Conservation (phyloP, 1,284 basidiomycete genomes). For the Pyrrhoderma noxium region DNA sequence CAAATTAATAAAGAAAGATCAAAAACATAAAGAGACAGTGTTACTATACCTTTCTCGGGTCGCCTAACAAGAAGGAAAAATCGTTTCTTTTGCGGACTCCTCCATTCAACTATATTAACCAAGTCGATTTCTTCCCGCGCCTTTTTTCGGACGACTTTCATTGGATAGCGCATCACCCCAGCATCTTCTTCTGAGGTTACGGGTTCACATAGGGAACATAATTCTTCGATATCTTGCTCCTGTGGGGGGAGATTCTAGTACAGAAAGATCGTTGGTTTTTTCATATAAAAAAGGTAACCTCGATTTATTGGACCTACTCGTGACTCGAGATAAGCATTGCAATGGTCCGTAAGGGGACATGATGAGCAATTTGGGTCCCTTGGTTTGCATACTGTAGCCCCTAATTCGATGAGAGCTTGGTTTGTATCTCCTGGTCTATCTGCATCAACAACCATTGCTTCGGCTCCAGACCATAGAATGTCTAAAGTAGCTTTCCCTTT, state of each 20-base stretch:
- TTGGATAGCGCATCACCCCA: slow-evolving; percentile 72
- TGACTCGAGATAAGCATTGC: slow-evolving; percentile 48
- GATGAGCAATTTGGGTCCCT: slow-evolving; percentile 63
- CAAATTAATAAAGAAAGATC: slow-evolving; percentile 17
- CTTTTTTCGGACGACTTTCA: slow-evolving; percentile 81
- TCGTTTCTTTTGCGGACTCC: slow-evolving; percentile 30
- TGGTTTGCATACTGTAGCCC: slow-evolving; percentile 86
- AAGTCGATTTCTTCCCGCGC: slow-evolving; percentile 79
- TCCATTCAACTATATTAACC: slow-evolving; percentile 84
- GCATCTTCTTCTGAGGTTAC: slow-evolving; percentile 30
- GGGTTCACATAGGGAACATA: slow-evolving; percentile 68
- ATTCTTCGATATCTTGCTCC: slow-evolving; percentile 61
- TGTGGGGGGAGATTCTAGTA: slow-evolving; percentile 2
- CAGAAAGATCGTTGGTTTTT: background rate
- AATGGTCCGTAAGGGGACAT: slow-evolving; percentile 69
- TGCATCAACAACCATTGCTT: slow-evolving; percentile 53
- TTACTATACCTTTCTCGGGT: slow-evolving; percentile 65
- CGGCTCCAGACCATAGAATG: slow-evolving; percentile 76
- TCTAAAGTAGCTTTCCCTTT: slow-evolving; percentile 74
- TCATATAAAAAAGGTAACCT: slow-evolving; percentile 1
- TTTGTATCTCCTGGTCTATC: slow-evolving; percentile 75
- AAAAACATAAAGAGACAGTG: background rate
- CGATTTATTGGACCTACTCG: slow-evolving; percentile 14
- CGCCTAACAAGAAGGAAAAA: slow-evolving; percentile 74
- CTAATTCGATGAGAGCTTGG: slow-evolving; percentile 83